Base-by-base conservation (phyloP, 164 flowering plant species). In the Annona squamosa region DNA sequence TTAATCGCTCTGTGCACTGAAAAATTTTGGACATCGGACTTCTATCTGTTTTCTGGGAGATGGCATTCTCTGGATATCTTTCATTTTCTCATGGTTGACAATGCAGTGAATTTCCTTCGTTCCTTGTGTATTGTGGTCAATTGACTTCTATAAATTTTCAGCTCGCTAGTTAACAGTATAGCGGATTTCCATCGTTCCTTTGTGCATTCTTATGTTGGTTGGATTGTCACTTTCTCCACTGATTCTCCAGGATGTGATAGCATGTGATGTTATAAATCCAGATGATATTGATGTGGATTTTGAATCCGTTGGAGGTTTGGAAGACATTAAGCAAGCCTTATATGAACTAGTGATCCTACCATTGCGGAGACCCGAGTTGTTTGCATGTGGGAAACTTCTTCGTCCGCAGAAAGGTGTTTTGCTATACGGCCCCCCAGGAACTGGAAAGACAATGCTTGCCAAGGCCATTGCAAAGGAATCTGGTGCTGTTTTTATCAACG, bases 401-500 rank as follows among this genome's bases (percentile, higher is more conserved):
- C 85, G 89, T 72, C 93, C 95, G 2, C 95, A 89, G 71, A 92
- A 90, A 78, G 97, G 97, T 46, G 97, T 92, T 19, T 74, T 92
- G 85, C 69, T 90, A 6, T 77, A 75, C 48, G 77, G 77, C 12
- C 77, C 73, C 16, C 77, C 77, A 63, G 77, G 77, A 12, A 75
- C 77, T 70, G 77, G 77, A 52, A 75, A 75, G 48, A 75, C 77
- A 16, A 75, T 75, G 77, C 77, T 75, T 26, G 97, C 97, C 43
- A 92, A 92, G 79, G 97, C 97, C 68, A 90, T 92, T 73, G 97
- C 97, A 48, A 92, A 81, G 72, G 97, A 92, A 79, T 92, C 95
- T 41, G 97, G 93, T 70, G 97, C 95, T 67, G 95, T 92, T 72
- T 92, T 92, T 67, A 92, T 92, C 16, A 92, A 90, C 76, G 97